These are phyloP conservation scores for Kregervanrija pseudodelftensis DNA, from an alignment of 805 yeast species.

Conservation along the genomic window DNA sequence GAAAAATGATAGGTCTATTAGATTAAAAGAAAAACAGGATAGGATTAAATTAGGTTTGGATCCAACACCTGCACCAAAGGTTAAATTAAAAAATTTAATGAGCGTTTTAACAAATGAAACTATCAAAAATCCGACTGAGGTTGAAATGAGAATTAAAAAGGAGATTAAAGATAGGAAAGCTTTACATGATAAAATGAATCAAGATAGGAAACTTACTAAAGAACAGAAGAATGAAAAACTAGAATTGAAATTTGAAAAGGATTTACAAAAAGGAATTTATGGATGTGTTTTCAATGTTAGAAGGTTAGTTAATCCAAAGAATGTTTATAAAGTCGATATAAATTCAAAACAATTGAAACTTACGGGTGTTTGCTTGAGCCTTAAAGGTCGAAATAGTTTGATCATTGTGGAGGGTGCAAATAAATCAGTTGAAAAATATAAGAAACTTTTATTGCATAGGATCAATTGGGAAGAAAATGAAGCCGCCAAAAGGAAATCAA, in stretches of 20 bases:
- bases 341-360: constrained; percentile 71
- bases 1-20: constrained; percentile 56
- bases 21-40: constrained; percentile 67
- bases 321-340: constrained; percentile 65
- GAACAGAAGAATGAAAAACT: constrained; percentile 51
- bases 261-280: constrained; percentile 42
- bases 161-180: constrained; percentile 59
- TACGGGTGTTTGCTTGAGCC: constrained; percentile 53
- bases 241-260: constrained; percentile 37
- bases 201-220: constrained; percentile 50
- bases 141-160: constrained; percentile 61
- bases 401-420: constrained; percentile 72
- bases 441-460: constrained; percentile 50
- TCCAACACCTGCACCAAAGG: constrained; percentile 86
- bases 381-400: constrained; percentile 42
- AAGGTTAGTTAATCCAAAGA: constrained; percentile 53
- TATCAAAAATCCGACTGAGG: constrained; percentile 80
- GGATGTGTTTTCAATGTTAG: constrained; percentile 55
- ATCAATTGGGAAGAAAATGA: constrained; percentile 63
- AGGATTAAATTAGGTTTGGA: constrained; percentile 72
- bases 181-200: constrained; percentile 56
- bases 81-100: constrained; percentile 78
- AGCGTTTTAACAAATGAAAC: constrained; percentile 80
- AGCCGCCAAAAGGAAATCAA: constrained; percentile 20
- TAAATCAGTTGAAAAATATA: constrained; percentile 54